Conservation (phyloP, 306 rosid genomes). For the Myrica gale region DNA sequence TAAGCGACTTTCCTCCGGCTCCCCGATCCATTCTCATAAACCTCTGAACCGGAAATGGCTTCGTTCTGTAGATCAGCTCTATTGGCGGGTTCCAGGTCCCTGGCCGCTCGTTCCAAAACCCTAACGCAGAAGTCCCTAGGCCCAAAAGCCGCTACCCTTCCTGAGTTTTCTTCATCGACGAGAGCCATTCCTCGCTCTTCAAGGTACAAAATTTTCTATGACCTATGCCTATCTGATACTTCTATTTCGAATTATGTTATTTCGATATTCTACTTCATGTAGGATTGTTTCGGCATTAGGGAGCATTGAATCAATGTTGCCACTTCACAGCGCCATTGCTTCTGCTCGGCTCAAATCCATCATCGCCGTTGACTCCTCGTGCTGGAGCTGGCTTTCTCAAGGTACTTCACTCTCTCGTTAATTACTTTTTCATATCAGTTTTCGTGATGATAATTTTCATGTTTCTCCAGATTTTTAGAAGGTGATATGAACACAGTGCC, state of each 20-base stretch:
- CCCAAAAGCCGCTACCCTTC: constrained; percentile 29
- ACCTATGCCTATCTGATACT: neutral
- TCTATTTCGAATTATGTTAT: neutral
- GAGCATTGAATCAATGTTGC: constrained; percentile 72
- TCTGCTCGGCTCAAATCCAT: constrained; percentile 79
- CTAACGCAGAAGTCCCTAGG: constrained; percentile 36
- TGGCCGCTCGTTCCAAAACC: constrained; percentile 48
- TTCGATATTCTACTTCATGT: neutral
- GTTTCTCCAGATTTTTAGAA: neutral
- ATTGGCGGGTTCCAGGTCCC: constrained; percentile 50
- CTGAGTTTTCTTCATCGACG: constrained; percentile 43
- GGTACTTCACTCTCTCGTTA: constrained; percentile 34
- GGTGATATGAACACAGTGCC: neutral
- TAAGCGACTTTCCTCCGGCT: constrained; percentile 13
- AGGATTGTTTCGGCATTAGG: constrained; percentile 66
- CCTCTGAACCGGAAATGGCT: constrained; percentile 40
- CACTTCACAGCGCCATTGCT: constrained; percentile 82
- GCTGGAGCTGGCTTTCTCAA: constrained; percentile 90
- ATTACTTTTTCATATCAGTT: no score
- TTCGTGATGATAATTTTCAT: no score
- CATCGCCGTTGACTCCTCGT: constrained; percentile 64
- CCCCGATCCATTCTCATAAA: neutral
- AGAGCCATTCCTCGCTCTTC: constrained; percentile 42
- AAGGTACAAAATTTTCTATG: constrained; percentile 39
- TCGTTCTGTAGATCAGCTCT: constrained; percentile 65